phyloP scores from a whole-genome alignment of 169 alveolate genomes.

The Cyclospora cayetanensis region DNA sequence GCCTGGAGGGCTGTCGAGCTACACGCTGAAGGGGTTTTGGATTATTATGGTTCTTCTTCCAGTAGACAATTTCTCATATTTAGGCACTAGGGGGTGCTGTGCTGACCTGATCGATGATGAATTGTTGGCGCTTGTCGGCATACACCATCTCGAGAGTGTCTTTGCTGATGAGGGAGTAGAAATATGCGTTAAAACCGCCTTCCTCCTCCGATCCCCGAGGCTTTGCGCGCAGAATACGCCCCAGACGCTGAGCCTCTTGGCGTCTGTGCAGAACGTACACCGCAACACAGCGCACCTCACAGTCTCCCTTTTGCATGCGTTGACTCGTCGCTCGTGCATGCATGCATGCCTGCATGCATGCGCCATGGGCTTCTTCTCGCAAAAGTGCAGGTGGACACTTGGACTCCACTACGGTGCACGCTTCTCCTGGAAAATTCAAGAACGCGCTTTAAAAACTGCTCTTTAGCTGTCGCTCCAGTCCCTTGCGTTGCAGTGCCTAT shows the following conservation, averaged over 20 bases:
- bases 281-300: background rate
- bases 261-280: conserved; percentile 83
- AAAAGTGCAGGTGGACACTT: too few relatives aligned
- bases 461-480: background rate
- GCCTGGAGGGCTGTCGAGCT: background rate
- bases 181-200: conserved; percentile 92
- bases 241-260: conserved; percentile 99
- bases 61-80: too few relatives aligned
- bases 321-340: too few relatives aligned
- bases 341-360: too few relatives aligned
- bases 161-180: conserved; percentile 97
- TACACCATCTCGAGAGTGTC: conserved; percentile 97
- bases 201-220: conserved; percentile 76
- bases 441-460: too few relatives aligned
- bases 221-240: conserved; percentile 99
- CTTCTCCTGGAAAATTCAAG: too few relatives aligned
- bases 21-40: background rate
- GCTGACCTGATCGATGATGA: conserved; percentile 95
- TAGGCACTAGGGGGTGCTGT: background rate
- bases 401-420: too few relatives aligned
- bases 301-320: background rate
- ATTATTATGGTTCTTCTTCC: background rate
- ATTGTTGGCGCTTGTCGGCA: conserved; percentile 97
- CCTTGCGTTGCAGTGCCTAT: background rate
- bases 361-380: too few relatives aligned